These are phyloP conservation scores for Lotmaria passim DNA, from an alignment of 208 protist species.

Conservation along the genomic window DNA sequence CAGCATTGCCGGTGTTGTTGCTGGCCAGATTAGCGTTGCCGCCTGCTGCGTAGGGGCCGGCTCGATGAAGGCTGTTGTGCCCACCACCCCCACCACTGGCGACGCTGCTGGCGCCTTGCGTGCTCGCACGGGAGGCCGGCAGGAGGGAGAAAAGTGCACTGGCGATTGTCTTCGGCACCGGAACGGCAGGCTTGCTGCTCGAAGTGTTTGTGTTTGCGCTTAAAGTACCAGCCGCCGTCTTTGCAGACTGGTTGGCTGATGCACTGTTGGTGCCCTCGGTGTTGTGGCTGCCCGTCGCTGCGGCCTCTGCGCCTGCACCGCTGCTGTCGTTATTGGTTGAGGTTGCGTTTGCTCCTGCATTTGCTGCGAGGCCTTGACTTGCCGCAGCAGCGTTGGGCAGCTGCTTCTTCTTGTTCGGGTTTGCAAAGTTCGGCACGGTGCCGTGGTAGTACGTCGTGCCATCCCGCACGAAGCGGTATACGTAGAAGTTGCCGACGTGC, in stretches of 20 bases:
- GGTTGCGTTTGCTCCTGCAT: neutral
- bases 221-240: neutral
- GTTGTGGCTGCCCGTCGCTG: neutral
- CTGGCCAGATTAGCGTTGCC: neutral
- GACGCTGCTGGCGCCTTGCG: neutral
- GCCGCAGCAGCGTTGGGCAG: neutral
- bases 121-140: slow-evolving; percentile 15
- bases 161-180: slow-evolving; percentile 22
- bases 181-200: slow-evolving; percentile 16
- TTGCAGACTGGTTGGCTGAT: neutral
- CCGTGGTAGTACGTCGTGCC: slow-evolving; percentile 81
- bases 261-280: neutral
- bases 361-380: neutral
- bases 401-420: slow-evolving; percentile 75
- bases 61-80: too few species aligned
- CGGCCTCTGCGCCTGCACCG: neutral
- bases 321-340: slow-evolving; percentile 1
- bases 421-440: slow-evolving; percentile 85
- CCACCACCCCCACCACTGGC: neutral
- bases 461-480: slow-evolving; percentile 77
- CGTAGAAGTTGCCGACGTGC: slow-evolving; percentile 75
- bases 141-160: slow-evolving; percentile 36
- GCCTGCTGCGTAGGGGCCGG: neutral
- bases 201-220: neutral
- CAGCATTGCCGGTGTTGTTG: neutral